Percentiles rank a stretch among this genome's conserved stretches.
These are phyloP conservation scores for Starmerella bombicola DNA, from an alignment of 805 yeast genomes.

Conservation along the genomic window DNA sequence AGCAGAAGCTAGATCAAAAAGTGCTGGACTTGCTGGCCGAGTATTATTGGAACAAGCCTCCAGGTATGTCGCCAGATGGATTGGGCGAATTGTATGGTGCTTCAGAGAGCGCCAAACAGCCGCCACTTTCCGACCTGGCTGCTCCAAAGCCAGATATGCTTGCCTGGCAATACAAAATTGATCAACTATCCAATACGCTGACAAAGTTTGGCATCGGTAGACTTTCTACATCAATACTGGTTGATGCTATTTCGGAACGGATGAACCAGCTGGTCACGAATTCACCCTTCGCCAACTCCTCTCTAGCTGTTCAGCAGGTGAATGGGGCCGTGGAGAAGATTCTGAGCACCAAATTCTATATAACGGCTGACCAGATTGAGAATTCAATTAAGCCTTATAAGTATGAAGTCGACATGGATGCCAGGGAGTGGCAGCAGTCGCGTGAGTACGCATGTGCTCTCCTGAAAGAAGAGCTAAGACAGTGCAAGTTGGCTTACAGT, in stretches of 20 bases:
- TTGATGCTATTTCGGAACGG: conserved; percentile 67
- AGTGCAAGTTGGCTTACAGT: conserved; percentile 56
- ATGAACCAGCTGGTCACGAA: conserved; percentile 58
- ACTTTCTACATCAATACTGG: conserved; percentile 66
- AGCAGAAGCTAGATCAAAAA: conserved; percentile 77
- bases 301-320: conserved; percentile 70
- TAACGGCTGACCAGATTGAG: conserved; percentile 97
- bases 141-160: conserved; percentile 51
- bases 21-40: conserved; percentile 79
- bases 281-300: conserved; percentile 72
- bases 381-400: conserved; percentile 96
- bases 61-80: conserved; percentile 7
- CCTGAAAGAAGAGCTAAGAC: conserved; percentile 72
- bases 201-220: conserved; percentile 94
- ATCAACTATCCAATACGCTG: conserved; percentile 65
- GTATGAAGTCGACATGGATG: conserved; percentile 92
- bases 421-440: conserved; percentile 79
- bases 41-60: conserved; percentile 77
- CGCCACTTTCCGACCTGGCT: conserved; percentile 39
- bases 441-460: conserved; percentile 64
- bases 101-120: not conserved
- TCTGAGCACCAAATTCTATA: conserved; percentile 60
- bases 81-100: not conserved
- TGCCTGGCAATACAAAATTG: conserved; percentile 81
- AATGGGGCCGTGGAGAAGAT: conserved; percentile 76